Evolutionary conservation across 2,329 filamentous ascomycete species (phyloP).

Genomic region (Pezicula rhizophila): DNA sequence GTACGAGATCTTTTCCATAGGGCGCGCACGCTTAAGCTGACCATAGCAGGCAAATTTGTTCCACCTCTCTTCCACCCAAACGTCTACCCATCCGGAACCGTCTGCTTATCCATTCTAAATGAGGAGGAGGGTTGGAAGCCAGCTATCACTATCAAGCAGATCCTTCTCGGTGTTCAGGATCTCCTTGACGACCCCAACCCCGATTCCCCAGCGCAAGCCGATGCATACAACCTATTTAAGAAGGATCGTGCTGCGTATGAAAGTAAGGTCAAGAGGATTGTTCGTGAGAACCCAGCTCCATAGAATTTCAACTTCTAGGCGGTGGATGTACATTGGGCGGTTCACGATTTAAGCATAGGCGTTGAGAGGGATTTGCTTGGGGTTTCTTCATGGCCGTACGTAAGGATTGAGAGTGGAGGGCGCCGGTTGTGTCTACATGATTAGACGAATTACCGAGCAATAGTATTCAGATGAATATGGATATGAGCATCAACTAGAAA

Average conservation of each 20-base stretch:
- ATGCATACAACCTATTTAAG: conserved; percentile 96
- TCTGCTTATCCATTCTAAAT: conserved; percentile 94
- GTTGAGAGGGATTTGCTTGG: conserved; percentile 13
- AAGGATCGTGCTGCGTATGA: conserved; percentile 85
- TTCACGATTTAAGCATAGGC: conserved; percentile 13
- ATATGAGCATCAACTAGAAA: neutral
- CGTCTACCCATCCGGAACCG: conserved; percentile 95
- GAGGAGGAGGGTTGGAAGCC: conserved; percentile 99
- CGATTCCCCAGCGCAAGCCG: conserved; percentile 91
- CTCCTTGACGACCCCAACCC: conserved; percentile 95
- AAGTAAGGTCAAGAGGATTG: conserved; percentile 76
- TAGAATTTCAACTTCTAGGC: conserved; percentile 31
- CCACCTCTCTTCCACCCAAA: conserved; percentile 97
- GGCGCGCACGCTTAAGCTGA: conserved; percentile 10
- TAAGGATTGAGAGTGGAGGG: conserved; percentile 1
- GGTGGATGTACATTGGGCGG: conserved; percentile 5
- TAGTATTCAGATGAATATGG: neutral
- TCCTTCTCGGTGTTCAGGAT: conserved; percentile 91
- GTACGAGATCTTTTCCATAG: conserved; percentile 47
- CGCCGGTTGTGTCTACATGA: neutral
- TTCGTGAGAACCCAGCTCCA: conserved; percentile 81
- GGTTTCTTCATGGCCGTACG: neutral
- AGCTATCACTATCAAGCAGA: conserved; percentile 97
- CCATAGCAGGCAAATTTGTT: conserved; percentile 76
- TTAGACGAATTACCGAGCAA: neutral